A percentile compares a stretch with the other conserved stretches of the same genome.
Evolutionary conservation across 176 grass and related monocot genomes (phyloP).

Genomic region (Bromus sterilis): DNA sequence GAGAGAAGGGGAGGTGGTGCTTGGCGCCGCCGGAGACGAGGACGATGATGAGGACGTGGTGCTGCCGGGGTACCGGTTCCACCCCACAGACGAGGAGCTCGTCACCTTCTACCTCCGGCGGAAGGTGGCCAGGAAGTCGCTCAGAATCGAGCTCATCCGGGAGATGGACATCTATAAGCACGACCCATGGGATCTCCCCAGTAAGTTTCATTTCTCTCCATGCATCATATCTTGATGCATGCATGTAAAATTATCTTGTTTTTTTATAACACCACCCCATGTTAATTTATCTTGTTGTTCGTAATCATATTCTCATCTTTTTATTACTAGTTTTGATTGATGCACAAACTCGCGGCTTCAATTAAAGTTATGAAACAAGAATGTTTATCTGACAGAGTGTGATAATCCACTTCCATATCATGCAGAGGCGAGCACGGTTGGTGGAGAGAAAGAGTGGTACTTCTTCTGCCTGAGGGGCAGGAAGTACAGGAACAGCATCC

Average conservation of each 20-base stretch:
- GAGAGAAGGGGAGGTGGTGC: slow-evolving; percentile 13
- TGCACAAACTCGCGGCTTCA: background rate
- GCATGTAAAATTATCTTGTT: background rate
- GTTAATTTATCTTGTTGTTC: too few species aligned
- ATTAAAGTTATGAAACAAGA: background rate
- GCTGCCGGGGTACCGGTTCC: slow-evolving; percentile 91
- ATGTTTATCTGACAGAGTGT: background rate
- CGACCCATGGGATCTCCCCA: slow-evolving; percentile 88
- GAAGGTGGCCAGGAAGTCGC: slow-evolving; percentile 64
- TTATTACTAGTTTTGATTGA: background rate
- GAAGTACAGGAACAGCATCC: slow-evolving; percentile 98
- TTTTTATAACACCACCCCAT: too few species aligned
- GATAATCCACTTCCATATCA: background rate
- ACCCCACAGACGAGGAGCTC: slow-evolving; percentile 94
- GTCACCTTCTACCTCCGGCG: slow-evolving; percentile 76
- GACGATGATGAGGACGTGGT: slow-evolving; percentile 31
- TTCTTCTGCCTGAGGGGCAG: slow-evolving; percentile 94
- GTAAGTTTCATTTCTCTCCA: slow-evolving; percentile 22
- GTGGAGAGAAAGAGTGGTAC: slow-evolving; percentile 89
- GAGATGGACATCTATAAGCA: slow-evolving; percentile 93
- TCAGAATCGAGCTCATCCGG: slow-evolving; percentile 74
- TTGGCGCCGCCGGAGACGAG: background rate
- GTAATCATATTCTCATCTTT: too few species aligned
- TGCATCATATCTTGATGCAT: background rate
- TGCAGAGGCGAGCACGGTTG: slow-evolving; percentile 50